Percentiles rank a stretch among this genome's conserved stretches.
phyloP scores from a whole-genome alignment of 208 protist species.

The Wallacemonas sp. region DNA sequence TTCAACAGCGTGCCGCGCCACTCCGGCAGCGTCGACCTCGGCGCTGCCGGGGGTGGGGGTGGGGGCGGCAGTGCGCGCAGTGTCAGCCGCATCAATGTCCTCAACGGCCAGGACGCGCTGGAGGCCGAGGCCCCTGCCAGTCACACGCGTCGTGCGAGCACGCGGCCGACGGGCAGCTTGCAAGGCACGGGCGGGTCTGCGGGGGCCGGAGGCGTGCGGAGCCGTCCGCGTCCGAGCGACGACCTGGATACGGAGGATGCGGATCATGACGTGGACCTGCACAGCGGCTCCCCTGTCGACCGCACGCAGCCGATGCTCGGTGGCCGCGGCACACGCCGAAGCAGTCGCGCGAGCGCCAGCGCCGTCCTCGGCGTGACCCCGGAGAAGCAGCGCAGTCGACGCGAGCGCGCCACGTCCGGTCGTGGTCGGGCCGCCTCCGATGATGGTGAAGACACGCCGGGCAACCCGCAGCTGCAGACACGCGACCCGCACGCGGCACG shows the following conservation, averaged over 20 bases:
- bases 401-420: not conserved
- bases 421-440: not conserved
- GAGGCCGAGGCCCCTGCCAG: slow-evolving; percentile 25
- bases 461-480: slow-evolving; percentile 57
- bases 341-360: not conserved
- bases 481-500: slow-evolving; percentile 32
- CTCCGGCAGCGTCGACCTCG: slow-evolving; percentile 20
- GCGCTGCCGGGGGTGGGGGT: not conserved
- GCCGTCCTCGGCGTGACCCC: slow-evolving; percentile 21
- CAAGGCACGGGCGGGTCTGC: not conserved
- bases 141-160: not conserved
- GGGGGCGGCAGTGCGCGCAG: slow-evolving; percentile 22
- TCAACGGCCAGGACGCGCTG: slow-evolving; percentile 39
- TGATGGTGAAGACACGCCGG: slow-evolving; percentile 28
- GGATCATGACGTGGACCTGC: not conserved
- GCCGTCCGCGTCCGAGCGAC: slow-evolving; percentile 1
- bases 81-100: slow-evolving; percentile 39
- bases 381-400: not conserved
- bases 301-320: not conserved
- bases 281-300: not conserved
- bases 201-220: not conserved
- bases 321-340: not conserved
- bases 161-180: not conserved
- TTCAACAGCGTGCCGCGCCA: slow-evolving; percentile 9
- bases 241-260: slow-evolving; percentile 14